A percentile compares a stretch with the other conserved stretches of the same genome.
Evolutionary conservation across 768 basidiomycete species (phyloP).

Genomic region (Tephrocybe sp.): DNA sequence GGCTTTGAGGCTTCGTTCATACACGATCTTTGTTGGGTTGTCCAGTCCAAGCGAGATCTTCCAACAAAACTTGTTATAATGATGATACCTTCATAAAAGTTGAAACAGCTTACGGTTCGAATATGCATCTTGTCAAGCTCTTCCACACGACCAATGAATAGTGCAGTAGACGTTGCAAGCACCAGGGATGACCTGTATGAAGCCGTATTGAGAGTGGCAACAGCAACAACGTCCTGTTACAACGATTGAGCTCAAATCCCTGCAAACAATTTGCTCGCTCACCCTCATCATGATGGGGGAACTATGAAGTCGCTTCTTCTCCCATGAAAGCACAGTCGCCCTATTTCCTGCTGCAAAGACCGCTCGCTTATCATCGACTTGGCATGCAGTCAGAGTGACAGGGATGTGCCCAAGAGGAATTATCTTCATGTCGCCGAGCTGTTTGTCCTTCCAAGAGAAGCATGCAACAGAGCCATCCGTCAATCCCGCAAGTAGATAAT

Average conservation of each 20-base stretch:
- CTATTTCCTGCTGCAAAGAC: slow-evolving; percentile 75
- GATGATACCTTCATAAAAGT: neutral
- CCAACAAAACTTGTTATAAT: slow-evolving; percentile 4
- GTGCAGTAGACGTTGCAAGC: slow-evolving; percentile 49
- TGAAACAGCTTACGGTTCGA: slow-evolving; percentile 52
- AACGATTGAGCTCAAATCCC: neutral
- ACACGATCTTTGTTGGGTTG: slow-evolving; percentile 65
- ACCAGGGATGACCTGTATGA: slow-evolving; percentile 55
- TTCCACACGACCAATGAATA: slow-evolving; percentile 66
- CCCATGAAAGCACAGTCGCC: slow-evolving; percentile 68
- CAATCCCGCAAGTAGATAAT: slow-evolving; percentile 72
- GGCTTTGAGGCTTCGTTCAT: slow-evolving; percentile 50
- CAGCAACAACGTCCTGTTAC: slow-evolving; percentile 50
- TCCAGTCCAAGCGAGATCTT: slow-evolving; percentile 75
- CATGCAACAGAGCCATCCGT: slow-evolving; percentile 72
- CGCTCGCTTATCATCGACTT: slow-evolving; percentile 48
- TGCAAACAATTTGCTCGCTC: neutral
- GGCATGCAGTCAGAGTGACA: slow-evolving; percentile 56
- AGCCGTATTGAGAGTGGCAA: slow-evolving; percentile 47
- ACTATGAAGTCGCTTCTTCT: slow-evolving; percentile 60
- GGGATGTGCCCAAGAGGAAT: slow-evolving; percentile 69
- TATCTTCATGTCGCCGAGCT: slow-evolving; percentile 52
- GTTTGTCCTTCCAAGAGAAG: slow-evolving; percentile 46
- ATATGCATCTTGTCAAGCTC: slow-evolving; percentile 81
- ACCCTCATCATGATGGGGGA: slow-evolving; percentile 77